Percentiles rank a stretch among this genome's conserved stretches.
Evolutionary conservation across 495 filamentous ascomycete genomes (phyloP).

Genomic region (Tuber indicum): DNA sequence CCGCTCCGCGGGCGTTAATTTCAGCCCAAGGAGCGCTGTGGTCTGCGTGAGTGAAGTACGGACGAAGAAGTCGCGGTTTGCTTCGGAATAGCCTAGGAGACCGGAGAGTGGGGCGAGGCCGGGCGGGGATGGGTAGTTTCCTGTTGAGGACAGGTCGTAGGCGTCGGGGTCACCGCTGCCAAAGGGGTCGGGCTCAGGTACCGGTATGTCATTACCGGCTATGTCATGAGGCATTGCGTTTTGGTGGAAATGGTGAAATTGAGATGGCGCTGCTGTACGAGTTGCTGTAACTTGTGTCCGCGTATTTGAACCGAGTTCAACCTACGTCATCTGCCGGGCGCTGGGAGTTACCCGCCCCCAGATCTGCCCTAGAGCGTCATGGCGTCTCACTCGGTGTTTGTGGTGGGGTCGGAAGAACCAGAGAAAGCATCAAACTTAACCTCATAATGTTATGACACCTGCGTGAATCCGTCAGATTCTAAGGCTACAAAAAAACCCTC

Average conservation of each 20-base stretch:
- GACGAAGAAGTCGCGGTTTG: slow-evolving; percentile 18
- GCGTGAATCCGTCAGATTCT: background rate
- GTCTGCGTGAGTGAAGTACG: slow-evolving; percentile 12
- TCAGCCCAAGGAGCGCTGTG: slow-evolving; percentile 16
- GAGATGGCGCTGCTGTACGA: background rate
- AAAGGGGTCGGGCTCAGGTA: background rate
- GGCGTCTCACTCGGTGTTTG: background rate
- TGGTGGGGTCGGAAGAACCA: too few species aligned
- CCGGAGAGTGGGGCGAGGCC: slow-evolving; percentile 24
- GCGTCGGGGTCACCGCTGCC: background rate
- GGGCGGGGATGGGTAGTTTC: slow-evolving; percentile 14
- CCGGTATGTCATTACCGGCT: background rate
- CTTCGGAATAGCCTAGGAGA: slow-evolving; percentile 22
- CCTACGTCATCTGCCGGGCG: background rate
- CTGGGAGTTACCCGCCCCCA: background rate
- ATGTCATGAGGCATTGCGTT: background rate
- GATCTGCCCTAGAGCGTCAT: background rate
- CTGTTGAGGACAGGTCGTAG: background rate
- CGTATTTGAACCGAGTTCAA: background rate
- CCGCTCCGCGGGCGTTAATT: slow-evolving; percentile 16
- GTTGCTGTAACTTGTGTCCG: too few species aligned
- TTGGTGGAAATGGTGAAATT: background rate
- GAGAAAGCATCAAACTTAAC: background rate
- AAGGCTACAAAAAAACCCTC: background rate
- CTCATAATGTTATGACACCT: too few species aligned